Evolutionary conservation across 495 filamentous ascomycete genomes (phyloP).

Genomic region (Elaphomyces granulatus): DNA sequence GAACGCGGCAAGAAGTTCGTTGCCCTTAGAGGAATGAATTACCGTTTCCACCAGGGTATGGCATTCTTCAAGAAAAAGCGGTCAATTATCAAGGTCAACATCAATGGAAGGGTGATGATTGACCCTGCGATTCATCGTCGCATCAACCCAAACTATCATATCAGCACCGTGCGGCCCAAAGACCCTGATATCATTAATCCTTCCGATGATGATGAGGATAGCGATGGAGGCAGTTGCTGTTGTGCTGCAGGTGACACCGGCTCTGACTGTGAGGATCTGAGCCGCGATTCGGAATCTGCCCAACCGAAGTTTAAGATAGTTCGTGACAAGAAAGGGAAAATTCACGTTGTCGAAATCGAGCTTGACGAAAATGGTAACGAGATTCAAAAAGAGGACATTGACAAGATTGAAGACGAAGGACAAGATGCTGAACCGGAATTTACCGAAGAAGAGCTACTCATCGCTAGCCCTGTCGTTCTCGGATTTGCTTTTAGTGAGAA

Average conservation of each 20-base stretch:
- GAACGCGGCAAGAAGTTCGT: constrained; percentile 83
- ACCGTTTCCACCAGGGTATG: constrained; percentile 66
- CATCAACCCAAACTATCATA: constrained; percentile 78
- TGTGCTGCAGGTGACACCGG: constrained; percentile 40
- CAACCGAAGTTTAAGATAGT: constrained; percentile 52
- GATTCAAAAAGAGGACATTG: constrained; percentile 50
- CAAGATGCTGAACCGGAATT: constrained; percentile 39
- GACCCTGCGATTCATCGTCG: constrained; percentile 76
- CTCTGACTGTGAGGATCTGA: constrained; percentile 9
- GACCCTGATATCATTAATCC: constrained; percentile 53
- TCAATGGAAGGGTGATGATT: constrained; percentile 86
- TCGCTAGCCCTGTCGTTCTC: constrained; percentile 81
- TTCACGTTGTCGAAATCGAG: constrained; percentile 44
- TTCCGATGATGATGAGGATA: constrained; percentile 31
- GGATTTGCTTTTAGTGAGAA: constrained; percentile 89
- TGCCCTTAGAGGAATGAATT: constrained; percentile 64
- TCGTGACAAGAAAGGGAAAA: constrained; percentile 45
- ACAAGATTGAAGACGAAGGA: constrained; percentile 33
- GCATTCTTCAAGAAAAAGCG: constrained; percentile 78
- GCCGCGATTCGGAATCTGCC: constrained; percentile 36
- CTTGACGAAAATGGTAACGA: constrained; percentile 48
- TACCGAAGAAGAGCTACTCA: constrained; percentile 73
- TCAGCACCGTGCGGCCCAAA: constrained; percentile 64
- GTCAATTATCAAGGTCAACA: constrained; percentile 66
- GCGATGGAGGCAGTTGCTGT: constrained; percentile 25